These are phyloP conservation scores for Didymella sp. DNA, from an alignment of 2,329 filamentous ascomycete species.

Conservation along the genomic window DNA sequence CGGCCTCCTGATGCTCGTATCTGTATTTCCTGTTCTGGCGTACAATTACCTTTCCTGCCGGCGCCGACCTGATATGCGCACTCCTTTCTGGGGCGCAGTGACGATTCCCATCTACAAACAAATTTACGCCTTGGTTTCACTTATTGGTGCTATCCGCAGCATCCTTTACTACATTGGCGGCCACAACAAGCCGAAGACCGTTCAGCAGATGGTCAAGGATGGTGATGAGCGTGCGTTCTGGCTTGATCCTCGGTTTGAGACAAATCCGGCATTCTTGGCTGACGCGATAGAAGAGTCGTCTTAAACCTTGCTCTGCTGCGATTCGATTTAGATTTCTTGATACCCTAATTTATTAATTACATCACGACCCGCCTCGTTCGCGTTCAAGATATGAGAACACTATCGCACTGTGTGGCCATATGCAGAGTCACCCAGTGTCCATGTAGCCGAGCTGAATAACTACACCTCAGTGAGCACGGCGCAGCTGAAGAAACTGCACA, in stretches of 20 bases:
- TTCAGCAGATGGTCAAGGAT: constrained; percentile 25
- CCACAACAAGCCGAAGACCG: constrained; percentile 22
- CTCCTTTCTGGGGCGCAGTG: constrained; percentile 23
- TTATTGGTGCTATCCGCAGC: constrained; percentile 23
- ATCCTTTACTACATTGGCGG: constrained; percentile 23
- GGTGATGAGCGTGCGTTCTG: constrained; percentile 24
- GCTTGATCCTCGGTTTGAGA: constrained; percentile 25
- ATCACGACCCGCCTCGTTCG: background rate
- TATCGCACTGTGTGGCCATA: too few relatives aligned
- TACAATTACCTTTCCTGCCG: constrained; percentile 25
- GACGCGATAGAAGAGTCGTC: background rate
- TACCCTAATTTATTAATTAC: background rate
- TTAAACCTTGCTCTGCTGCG: background rate
- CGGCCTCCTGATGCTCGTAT: constrained; percentile 21
- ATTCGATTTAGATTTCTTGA: background rate
- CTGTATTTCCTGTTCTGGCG: constrained; percentile 18
- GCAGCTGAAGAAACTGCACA: too few relatives aligned
- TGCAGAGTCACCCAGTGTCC: too few relatives aligned
- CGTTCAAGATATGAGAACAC: too few relatives aligned
- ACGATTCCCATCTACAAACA: constrained; percentile 27
- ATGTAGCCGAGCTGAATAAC: too few relatives aligned
- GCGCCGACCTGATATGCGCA: constrained; percentile 22
- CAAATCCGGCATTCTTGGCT: constrained; percentile 21
- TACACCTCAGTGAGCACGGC: too few relatives aligned
- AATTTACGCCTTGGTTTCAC: constrained; percentile 23